phyloP scores from a whole-genome alignment of 2,329 filamentous ascomycete species.

The Trichothecium sympodiale region DNA sequence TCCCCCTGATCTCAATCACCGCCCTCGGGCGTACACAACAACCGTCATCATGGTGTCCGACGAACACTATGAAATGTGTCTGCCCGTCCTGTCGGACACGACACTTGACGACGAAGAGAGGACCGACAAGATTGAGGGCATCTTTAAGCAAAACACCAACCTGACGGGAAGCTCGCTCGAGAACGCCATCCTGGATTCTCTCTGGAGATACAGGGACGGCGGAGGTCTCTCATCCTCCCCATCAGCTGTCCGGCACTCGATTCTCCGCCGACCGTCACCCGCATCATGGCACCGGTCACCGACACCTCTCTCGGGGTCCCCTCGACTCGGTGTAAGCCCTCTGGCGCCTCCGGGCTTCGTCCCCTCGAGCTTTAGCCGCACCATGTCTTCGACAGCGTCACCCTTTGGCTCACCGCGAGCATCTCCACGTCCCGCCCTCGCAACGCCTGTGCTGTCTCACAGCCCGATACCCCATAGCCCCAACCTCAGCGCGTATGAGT shows the following conservation, averaged over 20 bases:
- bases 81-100: constrained; percentile 75
- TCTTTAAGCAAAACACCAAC: constrained; percentile 68
- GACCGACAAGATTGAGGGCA: constrained; percentile 79
- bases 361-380: constrained; percentile 61
- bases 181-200: constrained; percentile 78
- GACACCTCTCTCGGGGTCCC: constrained; percentile 75
- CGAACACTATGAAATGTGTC: constrained; percentile 82
- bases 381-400: constrained; percentile 69
- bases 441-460: constrained; percentile 50
- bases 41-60: constrained; percentile 86
- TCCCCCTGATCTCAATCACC: too few relatives aligned
- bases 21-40: constrained; percentile 5
- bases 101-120: constrained; percentile 88
- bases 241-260: constrained; percentile 76
- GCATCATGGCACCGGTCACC: constrained; percentile 82
- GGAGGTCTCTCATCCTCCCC: constrained; percentile 60
- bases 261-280: constrained; percentile 82
- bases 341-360: constrained; percentile 75
- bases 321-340: constrained; percentile 71
- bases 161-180: constrained; percentile 70
- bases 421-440: constrained; percentile 81
- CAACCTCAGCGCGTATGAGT: constrained; percentile 89
- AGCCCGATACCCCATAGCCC: constrained; percentile 75
- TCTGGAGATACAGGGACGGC: constrained; percentile 73
- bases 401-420: constrained; percentile 91